Base-by-base conservation (phyloP, 1,284 basidiomycete species). In the Tilletia walkeri region DNA sequence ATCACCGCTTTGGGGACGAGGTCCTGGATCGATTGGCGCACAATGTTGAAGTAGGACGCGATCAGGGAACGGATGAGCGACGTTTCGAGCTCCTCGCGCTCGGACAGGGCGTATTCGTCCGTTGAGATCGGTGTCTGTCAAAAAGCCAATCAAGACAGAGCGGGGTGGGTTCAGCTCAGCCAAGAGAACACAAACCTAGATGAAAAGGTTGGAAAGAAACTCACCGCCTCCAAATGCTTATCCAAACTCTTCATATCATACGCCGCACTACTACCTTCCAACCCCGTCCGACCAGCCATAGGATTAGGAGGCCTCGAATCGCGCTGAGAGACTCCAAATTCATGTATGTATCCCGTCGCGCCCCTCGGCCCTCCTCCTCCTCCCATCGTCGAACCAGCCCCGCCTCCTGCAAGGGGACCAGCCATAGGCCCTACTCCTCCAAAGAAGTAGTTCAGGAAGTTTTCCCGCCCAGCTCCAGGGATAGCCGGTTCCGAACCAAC, bases 181-280 rank as follows among this genome's bases (percentile, higher is more conserved):
- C 24, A 45, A 14, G 41, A 14, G 41, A 45, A 14, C 9, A 45
- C 14, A 14, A 45, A 9, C 41, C 1, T 9, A 45, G 41, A 1
- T 7, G 16, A 41, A 36, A 47, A 24, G 3, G 30, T 6, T 14
- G 39, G 39, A 69, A 45, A 20, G 54, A 69, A 5, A 66, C 72
- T 70, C 50, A 76, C 83, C 24, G 83, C 82, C 65, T 85, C 84
- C 18, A 85, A 76, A 67, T 99, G 95, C 86, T 92, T 95, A 72
- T 95, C 94, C 66, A 99, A 87, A 81, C 93, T 95, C 88, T 95
- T 97, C 96, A 99, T 99, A 84, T 99, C 95, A 84, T 90, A 98
- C 49, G 93, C 94, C 65, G 94, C 92, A 78, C 88, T 91, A 81
- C 87, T 91, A 68, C 89, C 90, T 79, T 94, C 92, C 66, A 91